Evolutionary conservation across 2,329 filamentous ascomycete genomes (phyloP), one percentile per base, ranked within the genome.

Genomic region (Septoria linicola): DNA sequence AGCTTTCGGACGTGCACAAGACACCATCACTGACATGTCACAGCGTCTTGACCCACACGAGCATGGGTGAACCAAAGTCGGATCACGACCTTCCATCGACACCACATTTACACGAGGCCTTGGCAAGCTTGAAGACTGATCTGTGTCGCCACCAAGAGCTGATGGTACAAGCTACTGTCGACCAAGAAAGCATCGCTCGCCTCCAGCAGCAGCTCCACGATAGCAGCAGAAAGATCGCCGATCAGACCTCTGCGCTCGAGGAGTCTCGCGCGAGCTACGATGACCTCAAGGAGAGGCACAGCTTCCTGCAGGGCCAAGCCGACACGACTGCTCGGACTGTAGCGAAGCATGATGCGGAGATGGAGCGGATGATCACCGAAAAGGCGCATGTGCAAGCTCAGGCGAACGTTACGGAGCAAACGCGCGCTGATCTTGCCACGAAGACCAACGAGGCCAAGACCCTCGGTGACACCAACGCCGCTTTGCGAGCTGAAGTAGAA

Each of bases 61-160:
- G 17, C 27, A 42, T 3, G 16, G 32, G 23, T 21, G 25, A 8
- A 3, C 32, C 16, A 32, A 41, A 16, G 35, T 14, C 36, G 21
- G 34, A 3, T 8, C 32, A n/a, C n/a, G n/a, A n/a, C n/a, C n/a
- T n/a, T 44, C 46, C 1, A 16, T 60, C n/a, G 14, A 50, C 51
- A 21, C 16, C 23, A 13, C 46, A 51, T 35, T 35, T 63, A 11
- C 54, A 53, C n/a, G 49, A 59, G n/a, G 45, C 52, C 16, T 16
- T 63, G 20, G 39, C 50, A n/a, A 43, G 30, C 27, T 45, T 66
- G 13, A 60, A 47, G 39, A 30, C 49, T 20, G 49, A 59, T 14
- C n/a, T 63, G 8, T 45, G 35, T 23, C 47, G 54, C 35, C 52
- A 48, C 7, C 48, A 62, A 43, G 53, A 60, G 36, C 45, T 61